A percentile compares a stretch with the other conserved stretches of the same genome.
Evolutionary conservation across 768 basidiomycete genomes (phyloP).

Genomic region (Suillus variegatus): DNA sequence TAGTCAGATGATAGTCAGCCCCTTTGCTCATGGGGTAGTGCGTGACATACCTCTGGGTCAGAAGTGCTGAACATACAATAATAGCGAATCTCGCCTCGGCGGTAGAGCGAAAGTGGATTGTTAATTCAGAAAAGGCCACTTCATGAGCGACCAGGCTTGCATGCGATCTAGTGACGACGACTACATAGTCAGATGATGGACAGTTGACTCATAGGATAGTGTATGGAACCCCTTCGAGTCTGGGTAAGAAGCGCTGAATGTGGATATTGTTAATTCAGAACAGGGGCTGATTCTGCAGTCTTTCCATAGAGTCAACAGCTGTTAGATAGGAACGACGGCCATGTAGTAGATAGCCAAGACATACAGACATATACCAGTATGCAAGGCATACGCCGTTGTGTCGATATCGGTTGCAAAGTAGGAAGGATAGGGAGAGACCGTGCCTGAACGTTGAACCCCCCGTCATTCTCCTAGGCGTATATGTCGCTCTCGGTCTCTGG

Average conservation of each 20-base stretch:
- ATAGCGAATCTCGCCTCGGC: neutral
- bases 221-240: neutral
- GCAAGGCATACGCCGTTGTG: neutral
- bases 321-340: neutral
- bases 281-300: neutral
- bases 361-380: neutral
- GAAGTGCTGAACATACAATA: neutral
- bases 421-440: conserved; percentile 23
- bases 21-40: neutral
- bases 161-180: neutral
- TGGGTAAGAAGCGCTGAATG: neutral
- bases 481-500: neutral
- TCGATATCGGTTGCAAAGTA: neutral
- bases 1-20: neutral
- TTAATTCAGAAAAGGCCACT: neutral
- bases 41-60: neutral
- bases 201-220: neutral
- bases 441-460: conserved; percentile 63
- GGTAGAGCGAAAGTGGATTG: neutral
- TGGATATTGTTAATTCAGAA: neutral
- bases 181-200: neutral
- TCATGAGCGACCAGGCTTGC: neutral
- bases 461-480: neutral
- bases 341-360: neutral
- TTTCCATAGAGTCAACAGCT: neutral